Conservation (phyloP, 1,284 basidiomycete species). For the Ceratobasidium sp. region DNA sequence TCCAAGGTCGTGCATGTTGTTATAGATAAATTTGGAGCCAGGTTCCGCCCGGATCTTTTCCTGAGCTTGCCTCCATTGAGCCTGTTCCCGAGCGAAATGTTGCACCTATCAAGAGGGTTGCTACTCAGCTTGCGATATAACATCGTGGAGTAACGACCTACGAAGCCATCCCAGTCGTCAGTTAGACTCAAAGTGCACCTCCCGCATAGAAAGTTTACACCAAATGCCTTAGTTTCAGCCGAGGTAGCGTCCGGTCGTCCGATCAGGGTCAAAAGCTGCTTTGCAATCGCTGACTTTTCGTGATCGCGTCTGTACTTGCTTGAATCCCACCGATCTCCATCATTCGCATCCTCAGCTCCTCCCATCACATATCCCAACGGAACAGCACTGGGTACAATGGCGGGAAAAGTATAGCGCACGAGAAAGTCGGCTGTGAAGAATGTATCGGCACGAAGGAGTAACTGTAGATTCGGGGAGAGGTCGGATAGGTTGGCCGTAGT, state of each 20-base stretch:
- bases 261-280: neutral
- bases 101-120: too few relatives aligned
- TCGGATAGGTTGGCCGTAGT: constrained; percentile 3
- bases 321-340: constrained; percentile 10
- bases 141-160: neutral
- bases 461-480: neutral
- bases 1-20: too few relatives aligned
- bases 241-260: constrained; percentile 13
- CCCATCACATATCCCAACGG: neutral
- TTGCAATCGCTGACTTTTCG: constrained; percentile 14
- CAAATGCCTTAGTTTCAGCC: constrained; percentile 16
- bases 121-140: too few relatives aligned
- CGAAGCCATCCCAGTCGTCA: neutral
- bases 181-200: neutral
- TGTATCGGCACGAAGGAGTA: too few relatives aligned
- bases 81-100: too few relatives aligned
- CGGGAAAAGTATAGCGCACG: too few relatives aligned
- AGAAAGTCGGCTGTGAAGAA: too few relatives aligned
- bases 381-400: too few relatives aligned
- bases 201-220: constrained; percentile 2
- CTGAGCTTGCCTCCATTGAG: too few relatives aligned
- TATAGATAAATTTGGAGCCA: too few relatives aligned
- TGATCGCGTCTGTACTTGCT: constrained; percentile 2
- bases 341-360: neutral
- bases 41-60: too few relatives aligned